Evolutionary conservation across 371 early-diverging fungal species (phyloP).

Genomic region (Rhizomucor pusillus): DNA sequence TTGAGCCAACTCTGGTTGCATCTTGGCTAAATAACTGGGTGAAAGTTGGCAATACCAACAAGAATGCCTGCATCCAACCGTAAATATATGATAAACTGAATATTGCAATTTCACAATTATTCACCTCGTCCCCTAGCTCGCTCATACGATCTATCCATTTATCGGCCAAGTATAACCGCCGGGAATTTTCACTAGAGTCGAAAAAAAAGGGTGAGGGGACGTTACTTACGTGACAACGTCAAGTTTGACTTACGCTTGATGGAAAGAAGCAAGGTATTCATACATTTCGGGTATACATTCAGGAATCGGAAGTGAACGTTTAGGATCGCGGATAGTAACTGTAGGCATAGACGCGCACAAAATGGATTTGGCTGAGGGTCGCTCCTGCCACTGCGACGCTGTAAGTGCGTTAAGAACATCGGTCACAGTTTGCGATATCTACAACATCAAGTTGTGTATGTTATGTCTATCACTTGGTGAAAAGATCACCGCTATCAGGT

Average conservation of each 20-base stretch:
- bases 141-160: conserved; percentile 64
- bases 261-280: conserved; percentile 59
- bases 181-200: conserved; percentile 38
- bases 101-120: not conserved
- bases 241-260: conserved; percentile 44
- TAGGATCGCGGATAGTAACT: conserved; percentile 39
- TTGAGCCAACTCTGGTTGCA: conserved; percentile 51
- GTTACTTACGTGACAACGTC: too few species aligned
- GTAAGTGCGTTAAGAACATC: conserved; percentile 46
- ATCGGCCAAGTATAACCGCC: conserved; percentile 51
- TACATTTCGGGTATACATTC: conserved; percentile 59
- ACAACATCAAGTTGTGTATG: not conserved
- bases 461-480: too few species aligned
- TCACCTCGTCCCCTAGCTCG: conserved; percentile 55
- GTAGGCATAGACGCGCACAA: conserved; percentile 52
- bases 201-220: not conserved
- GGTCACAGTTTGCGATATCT: conserved; percentile 49
- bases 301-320: conserved; percentile 51
- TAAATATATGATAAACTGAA: not conserved
- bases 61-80: conserved; percentile 40
- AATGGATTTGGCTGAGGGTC: conserved; percentile 57
- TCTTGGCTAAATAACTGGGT: conserved; percentile 51
- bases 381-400: conserved; percentile 40
- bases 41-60: conserved; percentile 59
- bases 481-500: not conserved